Evolutionary conservation across 495 filamentous ascomycete species (phyloP), one percentile per base, ranked within the genome.

Genomic region (Daldinia decipiens): DNA sequence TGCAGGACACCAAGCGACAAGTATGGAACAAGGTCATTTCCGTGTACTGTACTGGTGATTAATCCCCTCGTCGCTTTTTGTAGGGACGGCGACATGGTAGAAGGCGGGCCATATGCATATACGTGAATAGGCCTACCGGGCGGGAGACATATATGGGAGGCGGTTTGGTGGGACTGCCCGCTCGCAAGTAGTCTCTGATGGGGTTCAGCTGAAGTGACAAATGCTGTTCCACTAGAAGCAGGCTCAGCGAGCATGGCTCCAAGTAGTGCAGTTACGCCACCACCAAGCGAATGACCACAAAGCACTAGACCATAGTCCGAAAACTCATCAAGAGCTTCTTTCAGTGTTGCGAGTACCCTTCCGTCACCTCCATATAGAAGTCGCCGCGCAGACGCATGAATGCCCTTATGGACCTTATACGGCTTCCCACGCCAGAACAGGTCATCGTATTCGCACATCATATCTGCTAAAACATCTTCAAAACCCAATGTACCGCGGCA

Each of bases 391-490:
- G 91, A 93, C 12, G 91, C 91, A 69, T 92, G 88, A 71, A 94
- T 92, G n/a, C 92, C 92, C 74, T 93, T 93, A 79, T 94, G 92
- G 0, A 93, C 91, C 59, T 90, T 89, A 79, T 93, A 93, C 3
- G 75, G 75, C 55, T 82, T 86, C 13, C 89, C 90, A 55, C 89
- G 86, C 85, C 90, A 91, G 32, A 82, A 68, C 0, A 94, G 83
- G 54, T 90, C 87, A 68, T 93, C 91, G 64, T 92, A 94, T 61
- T 93, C 92, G 75, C 92, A 94, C 36, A 90, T 91, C 86, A 93
- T 88, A 70, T 94, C 92, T 11, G 91, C 91, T 15, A 94, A 83
- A 12, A 93, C 87, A 69, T 94, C 92, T 71, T 94, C 91, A 67
- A 94, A 93, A 0, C 91, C 92, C 56, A 93, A 84, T 0, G 92